These are phyloP conservation scores for Lasiosphaeria hispida DNA, from an alignment of 495 filamentous ascomycete genomes.

Conservation along the genomic window DNA sequence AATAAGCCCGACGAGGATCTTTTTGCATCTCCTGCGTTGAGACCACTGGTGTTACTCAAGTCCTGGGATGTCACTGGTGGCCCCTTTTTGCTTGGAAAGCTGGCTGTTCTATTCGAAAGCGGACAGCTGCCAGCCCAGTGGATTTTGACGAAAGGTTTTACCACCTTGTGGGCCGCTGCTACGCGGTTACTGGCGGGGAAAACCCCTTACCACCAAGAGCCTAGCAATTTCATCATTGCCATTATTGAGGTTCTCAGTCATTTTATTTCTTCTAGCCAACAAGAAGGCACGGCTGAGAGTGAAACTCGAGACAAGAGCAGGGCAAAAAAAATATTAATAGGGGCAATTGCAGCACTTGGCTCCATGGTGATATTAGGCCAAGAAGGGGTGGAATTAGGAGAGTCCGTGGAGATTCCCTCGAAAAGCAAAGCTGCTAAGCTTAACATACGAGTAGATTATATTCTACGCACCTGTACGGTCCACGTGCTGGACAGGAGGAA, in stretches of 20 bases:
- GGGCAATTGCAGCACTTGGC: conserved; percentile 19
- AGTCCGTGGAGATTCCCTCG: not conserved
- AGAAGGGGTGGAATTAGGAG: conserved; percentile 6
- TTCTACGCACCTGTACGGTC: conserved; percentile 16
- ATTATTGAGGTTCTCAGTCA: conserved; percentile 36
- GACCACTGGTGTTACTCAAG: conserved; percentile 32
- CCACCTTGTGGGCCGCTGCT: conserved; percentile 35
- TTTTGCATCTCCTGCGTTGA: conserved; percentile 22
- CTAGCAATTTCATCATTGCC: conserved; percentile 33
- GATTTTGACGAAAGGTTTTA: conserved; percentile 43
- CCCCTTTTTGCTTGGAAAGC: conserved; percentile 34
- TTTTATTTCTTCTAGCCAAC: conserved; percentile 12
- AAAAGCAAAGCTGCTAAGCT: conserved; percentile 7
- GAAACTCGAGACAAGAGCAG: conserved; percentile 15
- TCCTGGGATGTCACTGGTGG: conserved; percentile 21
- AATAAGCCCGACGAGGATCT: conserved; percentile 29
- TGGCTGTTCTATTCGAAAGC: conserved; percentile 33
- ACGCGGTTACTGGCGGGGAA: conserved; percentile 29
- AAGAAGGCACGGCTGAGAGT: not conserved
- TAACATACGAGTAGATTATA: conserved; percentile 19
- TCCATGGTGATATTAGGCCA: conserved; percentile 21
- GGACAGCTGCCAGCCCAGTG: conserved; percentile 40
- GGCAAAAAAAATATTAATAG: conserved; percentile 18
- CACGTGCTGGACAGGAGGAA: conserved; percentile 11
- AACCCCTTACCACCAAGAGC: conserved; percentile 32